These are phyloP conservation scores for Curvularia verruculosa DNA, from an alignment of 2,329 filamentous ascomycete species.

Conservation along the genomic window DNA sequence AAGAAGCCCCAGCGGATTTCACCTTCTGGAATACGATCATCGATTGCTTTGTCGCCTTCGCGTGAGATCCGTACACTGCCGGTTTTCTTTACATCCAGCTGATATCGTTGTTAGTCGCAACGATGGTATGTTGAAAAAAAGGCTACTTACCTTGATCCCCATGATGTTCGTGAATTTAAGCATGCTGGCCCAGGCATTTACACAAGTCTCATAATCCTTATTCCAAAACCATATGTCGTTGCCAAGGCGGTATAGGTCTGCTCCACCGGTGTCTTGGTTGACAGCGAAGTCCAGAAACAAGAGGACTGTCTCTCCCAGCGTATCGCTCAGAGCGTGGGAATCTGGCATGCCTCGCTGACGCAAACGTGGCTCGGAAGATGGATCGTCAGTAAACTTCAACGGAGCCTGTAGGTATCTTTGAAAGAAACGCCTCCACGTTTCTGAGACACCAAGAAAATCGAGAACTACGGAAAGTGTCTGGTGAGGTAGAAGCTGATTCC, in stretches of 20 bases:
- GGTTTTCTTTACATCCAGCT: constrained; percentile 52
- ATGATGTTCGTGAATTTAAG: constrained; percentile 52
- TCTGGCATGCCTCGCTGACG: constrained; percentile 56
- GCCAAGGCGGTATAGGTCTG: constrained; percentile 55
- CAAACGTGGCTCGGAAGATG: constrained; percentile 43
- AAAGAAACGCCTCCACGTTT: constrained; percentile 54
- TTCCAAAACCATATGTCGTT: constrained; percentile 59
- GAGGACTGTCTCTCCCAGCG: constrained; percentile 56
- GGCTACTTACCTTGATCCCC: constrained; percentile 45
- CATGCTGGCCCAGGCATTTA: constrained; percentile 54
- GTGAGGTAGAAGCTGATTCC: constrained; percentile 51
- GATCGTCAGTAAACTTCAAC: constrained; percentile 51
- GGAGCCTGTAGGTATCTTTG: constrained; percentile 55
- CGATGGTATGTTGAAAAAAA: not conserved
- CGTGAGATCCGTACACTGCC: constrained; percentile 48
- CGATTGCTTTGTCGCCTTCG: constrained; percentile 15
- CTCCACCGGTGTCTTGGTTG: constrained; percentile 51
- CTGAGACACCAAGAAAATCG: constrained; percentile 53
- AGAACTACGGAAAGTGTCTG: constrained; percentile 53
- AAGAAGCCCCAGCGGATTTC: constrained; percentile 45
- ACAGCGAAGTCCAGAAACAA: constrained; percentile 57
- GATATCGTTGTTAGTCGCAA: not conserved
- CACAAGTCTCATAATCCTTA: constrained; percentile 50
- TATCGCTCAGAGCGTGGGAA: constrained; percentile 55
- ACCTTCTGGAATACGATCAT: constrained; percentile 35